Conservation (phyloP, 164 flowering plant genomes). For the Umbilicus rupestris region DNA sequence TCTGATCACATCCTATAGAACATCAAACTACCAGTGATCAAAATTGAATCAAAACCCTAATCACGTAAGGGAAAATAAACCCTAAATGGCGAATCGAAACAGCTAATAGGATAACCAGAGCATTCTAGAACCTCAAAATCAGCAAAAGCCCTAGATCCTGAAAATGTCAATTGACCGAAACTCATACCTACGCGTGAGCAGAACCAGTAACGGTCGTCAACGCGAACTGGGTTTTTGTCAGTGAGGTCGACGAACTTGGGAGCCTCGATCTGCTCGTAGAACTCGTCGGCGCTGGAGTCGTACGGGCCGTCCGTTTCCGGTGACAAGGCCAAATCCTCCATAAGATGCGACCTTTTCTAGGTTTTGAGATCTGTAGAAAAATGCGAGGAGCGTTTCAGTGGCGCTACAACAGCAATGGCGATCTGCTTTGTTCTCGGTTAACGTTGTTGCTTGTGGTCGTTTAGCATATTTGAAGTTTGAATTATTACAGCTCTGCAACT, state of each 20-base stretch:
- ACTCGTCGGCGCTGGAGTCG: conserved; percentile 7
- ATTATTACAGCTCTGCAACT: conserved; percentile 6
- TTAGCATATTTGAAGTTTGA: background rate
- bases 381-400: background rate
- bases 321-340: background rate
- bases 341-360: background rate
- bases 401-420: background rate
- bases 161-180: background rate
- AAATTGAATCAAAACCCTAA: background rate
- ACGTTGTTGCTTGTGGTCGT: background rate
- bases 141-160: background rate
- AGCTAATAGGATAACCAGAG: no score
- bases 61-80: background rate
- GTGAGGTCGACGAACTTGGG: conserved; percentile 10
- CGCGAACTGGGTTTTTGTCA: conserved; percentile 4
- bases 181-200: conserved; percentile 6
- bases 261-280: conserved; percentile 9
- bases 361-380: background rate
- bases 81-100: background rate
- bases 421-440: background rate
- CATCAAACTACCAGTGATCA: background rate
- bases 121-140: background rate
- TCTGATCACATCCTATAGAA: conserved; percentile 72
- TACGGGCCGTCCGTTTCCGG: background rate
- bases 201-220: conserved; percentile 8